Conservation (phyloP, 495 filamentous ascomycete species). For the Penicillium pancosmium region DNA sequence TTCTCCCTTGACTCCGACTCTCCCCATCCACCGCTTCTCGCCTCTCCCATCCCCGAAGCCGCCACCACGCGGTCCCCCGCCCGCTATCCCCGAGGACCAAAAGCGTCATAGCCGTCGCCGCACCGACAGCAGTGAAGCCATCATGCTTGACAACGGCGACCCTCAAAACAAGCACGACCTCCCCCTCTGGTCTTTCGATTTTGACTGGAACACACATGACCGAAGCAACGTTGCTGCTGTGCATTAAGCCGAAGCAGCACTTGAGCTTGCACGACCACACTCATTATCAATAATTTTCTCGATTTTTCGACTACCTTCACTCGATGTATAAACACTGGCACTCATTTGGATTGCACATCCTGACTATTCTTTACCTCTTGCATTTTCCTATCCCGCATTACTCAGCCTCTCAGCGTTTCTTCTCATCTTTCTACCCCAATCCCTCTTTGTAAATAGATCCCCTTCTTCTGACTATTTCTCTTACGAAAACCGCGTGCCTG, state of each 20-base stretch:
- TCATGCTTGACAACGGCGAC: slow-evolving; percentile 35
- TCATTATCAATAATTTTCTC: slow-evolving; percentile 9
- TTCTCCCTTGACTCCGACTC: slow-evolving; percentile 49
- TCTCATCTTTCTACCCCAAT: not conserved
- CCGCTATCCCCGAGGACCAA: slow-evolving; percentile 40
- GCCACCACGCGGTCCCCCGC: slow-evolving; percentile 41
- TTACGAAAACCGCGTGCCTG: not conserved
- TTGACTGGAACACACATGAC: slow-evolving; percentile 41
- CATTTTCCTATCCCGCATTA: slow-evolving; percentile 2
- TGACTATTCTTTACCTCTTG: not conserved
- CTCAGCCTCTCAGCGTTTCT: slow-evolving; percentile 5
- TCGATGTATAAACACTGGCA: slow-evolving; percentile 8
- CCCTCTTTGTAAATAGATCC: not conserved
- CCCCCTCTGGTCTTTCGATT: slow-evolving; percentile 46
- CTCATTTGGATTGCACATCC: slow-evolving; percentile 2
- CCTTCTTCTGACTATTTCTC: not conserved
- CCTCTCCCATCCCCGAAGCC: slow-evolving; percentile 44
- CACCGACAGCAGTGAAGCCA: slow-evolving; percentile 50
- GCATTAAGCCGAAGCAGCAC: slow-evolving; percentile 27
- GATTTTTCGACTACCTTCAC: slow-evolving; percentile 11
- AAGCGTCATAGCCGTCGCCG: slow-evolving; percentile 45
- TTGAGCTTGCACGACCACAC: slow-evolving; percentile 6
- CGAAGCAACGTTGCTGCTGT: slow-evolving; percentile 36
- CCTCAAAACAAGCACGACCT: slow-evolving; percentile 31
- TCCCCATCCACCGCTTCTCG: slow-evolving; percentile 50